Base-by-base conservation (phyloP, 768 basidiomycete species). In the Lentinula edodes region DNA sequence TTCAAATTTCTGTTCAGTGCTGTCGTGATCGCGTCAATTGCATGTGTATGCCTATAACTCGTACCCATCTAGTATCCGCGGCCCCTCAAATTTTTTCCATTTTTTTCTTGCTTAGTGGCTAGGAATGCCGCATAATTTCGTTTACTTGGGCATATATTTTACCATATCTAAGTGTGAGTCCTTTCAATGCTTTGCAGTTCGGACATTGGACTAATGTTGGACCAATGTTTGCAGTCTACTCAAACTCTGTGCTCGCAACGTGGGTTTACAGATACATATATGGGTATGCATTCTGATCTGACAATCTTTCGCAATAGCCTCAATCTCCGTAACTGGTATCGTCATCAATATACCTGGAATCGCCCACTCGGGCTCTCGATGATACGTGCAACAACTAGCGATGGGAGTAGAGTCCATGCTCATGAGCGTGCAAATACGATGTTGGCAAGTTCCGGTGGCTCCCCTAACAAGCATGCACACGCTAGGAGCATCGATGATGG, bases 291-390 rank as follows among this genome's bases (percentile, higher is more conserved):
- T 35, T 39, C 6, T 10, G 8, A 38, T 18, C 53, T 9, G 12
- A 8, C 0, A 9, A 39, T 18, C 18, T 38, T 5, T 45, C 23
- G 10, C 39, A 38, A 45, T 18, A 65, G 61, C 4, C 59, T 65
- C 16, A 65, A 65, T 45, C 59, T 65, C 3, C 62, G 64, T 2
- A 62, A 65, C 35, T 65, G 64, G 64, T 65, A 62, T 54, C 64
- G 64, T 7, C 64, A 65, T 36, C 64, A 58, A 55, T 55, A 64
- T 20, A 48, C 61, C 12, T 39, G 42, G 63, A 35, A 56, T 20
- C 63, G 51, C 15, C 56, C 63, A 36, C 13, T 59, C 5, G 58
- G 63, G 10, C 53, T 64, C 42, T 58, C 41, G 10, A 36, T 61
- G 45, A 59, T 61, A n/a, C 61, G 52, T 16, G 36, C 55, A n/a